Evolutionary conservation across 106 monocot genomes (phyloP).

Genomic region (Phalaenopsis equestris): DNA sequence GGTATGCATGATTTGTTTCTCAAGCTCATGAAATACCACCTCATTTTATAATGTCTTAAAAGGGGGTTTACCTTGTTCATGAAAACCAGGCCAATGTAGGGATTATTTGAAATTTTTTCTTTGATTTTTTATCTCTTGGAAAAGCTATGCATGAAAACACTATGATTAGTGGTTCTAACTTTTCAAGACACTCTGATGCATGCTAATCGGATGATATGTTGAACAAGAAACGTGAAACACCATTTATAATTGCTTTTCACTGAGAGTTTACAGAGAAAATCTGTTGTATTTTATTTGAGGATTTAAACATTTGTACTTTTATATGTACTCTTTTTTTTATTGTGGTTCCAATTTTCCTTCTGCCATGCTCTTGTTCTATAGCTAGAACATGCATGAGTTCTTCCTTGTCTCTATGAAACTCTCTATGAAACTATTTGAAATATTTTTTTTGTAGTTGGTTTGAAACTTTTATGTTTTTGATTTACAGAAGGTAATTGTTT

Average conservation of each 20-base stretch:
- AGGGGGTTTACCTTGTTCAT: neutral
- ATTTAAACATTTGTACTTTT: neutral
- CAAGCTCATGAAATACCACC: neutral
- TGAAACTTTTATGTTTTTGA: neutral
- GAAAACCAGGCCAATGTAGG: neutral
- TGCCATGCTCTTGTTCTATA: neutral
- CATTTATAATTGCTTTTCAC: neutral
- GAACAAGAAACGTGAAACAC: neutral
- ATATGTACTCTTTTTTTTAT: no score
- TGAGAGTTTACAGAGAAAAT: neutral
- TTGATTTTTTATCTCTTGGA: neutral
- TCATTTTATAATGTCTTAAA: neutral
- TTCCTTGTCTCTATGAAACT: neutral
- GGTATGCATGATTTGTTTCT: neutral
- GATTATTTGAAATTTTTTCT: neutral
- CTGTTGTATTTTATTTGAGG: neutral
- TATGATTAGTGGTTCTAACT: neutral
- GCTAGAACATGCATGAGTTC: neutral
- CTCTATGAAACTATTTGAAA: neutral
- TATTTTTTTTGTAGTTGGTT: neutral
- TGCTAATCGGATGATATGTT: neutral
- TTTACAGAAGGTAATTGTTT: neutral
- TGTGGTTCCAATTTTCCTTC: no score
- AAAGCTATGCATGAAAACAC: neutral
- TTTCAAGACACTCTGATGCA: neutral